Evolutionary conservation across 352 stramenopile species (phyloP), one percentile per base, ranked within the genome.

Genomic region (Phytophthora cactorum): DNA sequence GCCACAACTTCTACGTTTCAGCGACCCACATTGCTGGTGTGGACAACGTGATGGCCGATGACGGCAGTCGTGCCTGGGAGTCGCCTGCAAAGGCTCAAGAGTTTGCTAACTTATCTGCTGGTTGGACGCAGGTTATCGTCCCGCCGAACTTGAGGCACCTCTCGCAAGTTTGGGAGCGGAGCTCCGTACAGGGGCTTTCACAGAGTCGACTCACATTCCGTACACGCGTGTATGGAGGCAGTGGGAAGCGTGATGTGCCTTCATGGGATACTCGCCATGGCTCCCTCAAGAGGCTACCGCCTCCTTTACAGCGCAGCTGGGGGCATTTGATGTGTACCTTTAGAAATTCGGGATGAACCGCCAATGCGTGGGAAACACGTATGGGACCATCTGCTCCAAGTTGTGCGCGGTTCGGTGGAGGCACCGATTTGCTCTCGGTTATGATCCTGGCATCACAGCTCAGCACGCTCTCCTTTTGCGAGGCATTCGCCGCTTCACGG

Each of bases 361-460:
- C 0, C 10, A 14, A 0, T 27, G 31, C 2, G 9, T 27, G 15
- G 50, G 50, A 14, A 65, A 65, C 29, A 25, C 39, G 0, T 65
- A 70, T 22, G 12, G 11, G 0, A 56, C 49, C 1, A 63, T 61
- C 15, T 70, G 55, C 12, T 7, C 22, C 7, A 57, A 65, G 15
- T 27, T 65, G 7, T 61, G 39, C 8, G 49, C 49, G 1, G 17
- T 22, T 22, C 17, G 17, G 17, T 22, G 17, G 17, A 22, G 47
- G 10, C 63, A 65, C 25, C 28, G 34, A 8, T 51, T 57, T 44
- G 55, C 58, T 2, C 28, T 55, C 1, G 66, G 59, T 4, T 74
- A 74, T 34, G 56, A 71, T 15, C 63, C 63, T 8, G 55, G 63
- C 0, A 56, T 66, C 1, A 64, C 55, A 28, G 66, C 66, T 4